Base-by-base conservation (phyloP, 768 basidiomycete genomes). In the Boletus rufocinnamomeus region DNA sequence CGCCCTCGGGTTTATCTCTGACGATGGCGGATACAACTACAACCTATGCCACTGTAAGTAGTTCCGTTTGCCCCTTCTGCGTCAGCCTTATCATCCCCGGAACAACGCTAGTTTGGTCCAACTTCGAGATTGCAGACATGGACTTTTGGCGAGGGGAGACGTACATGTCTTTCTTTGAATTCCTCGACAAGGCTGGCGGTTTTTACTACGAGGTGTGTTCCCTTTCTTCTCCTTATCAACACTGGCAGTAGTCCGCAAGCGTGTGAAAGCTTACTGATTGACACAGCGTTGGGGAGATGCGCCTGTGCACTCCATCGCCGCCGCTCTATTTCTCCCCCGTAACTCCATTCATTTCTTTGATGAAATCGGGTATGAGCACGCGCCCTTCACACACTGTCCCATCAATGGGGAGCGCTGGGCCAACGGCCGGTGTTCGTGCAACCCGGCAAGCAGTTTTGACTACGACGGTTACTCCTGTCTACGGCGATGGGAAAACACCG, bases 291-390 rank as follows among this genome's bases (percentile, higher is more conserved):
- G 93, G 94, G 96, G 96, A 50, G 96, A 98, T 76, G 96, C 96
- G 19, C 86, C 85, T 3, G 89, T 94, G 9, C 92, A 95, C 70
- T 91, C 88, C 53, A 95, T 98, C 57, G 97, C 91, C 47, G 96
- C 92, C 0, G 85, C 95, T 1, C 77, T 99, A 11, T 92, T 98
- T 68, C 86, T 93, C 0, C 85, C 82, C 66, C 93, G 93, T 66
- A 88, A 88, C 13, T 88, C 95, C 72, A 87, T 98, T 50, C 93
- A 97, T 73, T 99, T 93, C 79, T 98, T 98, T 78, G 82, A 88
- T 56, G 94, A 98, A 65, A 94, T 99, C 47, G 96, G 70, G 14
- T 71, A 71, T 35, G 64, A 71, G 27, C 70, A 71, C 17, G n/a
- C 64, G 5, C 70, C 70, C 2, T 72, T 50, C 46, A 72, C 64